Evolutionary conservation across 2,329 filamentous ascomycete species (phyloP).

Genomic region (Elsinoe australis): DNA sequence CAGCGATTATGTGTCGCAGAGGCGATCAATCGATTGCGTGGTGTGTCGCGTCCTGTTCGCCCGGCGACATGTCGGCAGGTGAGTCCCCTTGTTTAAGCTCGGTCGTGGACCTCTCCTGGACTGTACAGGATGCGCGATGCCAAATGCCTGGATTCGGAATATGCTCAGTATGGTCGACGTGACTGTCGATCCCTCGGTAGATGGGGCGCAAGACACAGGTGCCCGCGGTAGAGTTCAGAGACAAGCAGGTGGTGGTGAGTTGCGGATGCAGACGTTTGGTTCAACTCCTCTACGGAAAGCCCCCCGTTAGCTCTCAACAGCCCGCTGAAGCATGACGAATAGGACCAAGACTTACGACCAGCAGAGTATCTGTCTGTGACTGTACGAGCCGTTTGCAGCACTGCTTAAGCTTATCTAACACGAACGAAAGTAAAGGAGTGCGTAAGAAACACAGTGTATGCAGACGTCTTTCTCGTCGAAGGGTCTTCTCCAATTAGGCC

Average conservation of each 20-base stretch:
- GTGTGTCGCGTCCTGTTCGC: neutral
- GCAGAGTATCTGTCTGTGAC: neutral
- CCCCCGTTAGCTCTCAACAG: conserved; percentile 12
- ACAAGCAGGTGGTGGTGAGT: conserved; percentile 1
- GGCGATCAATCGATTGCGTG: conserved; percentile 9
- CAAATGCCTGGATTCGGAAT: conserved; percentile 4
- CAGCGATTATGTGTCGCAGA: neutral
- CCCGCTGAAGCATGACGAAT: neutral
- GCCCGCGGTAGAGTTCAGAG: neutral
- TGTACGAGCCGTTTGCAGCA: neutral
- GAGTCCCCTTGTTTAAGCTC: no score
- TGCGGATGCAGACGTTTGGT: conserved; percentile 11
- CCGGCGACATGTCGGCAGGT: conserved; percentile 9
- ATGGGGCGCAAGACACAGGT: neutral
- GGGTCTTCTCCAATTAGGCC: neutral
- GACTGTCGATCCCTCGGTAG: conserved; percentile 6
- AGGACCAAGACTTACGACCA: neutral
- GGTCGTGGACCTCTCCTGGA: neutral
- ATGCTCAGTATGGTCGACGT: neutral
- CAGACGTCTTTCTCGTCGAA: neutral
- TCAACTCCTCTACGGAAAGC: conserved; percentile 13
- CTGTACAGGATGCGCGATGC: neutral
- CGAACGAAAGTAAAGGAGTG: neutral
- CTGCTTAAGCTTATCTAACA: conserved; percentile 1
- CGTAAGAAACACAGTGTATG: no score